A percentile compares a stretch with the other conserved stretches of the same genome.
phyloP scores from a whole-genome alignment of 2,329 filamentous ascomycete species.

The Venturiaceae sp. region DNA sequence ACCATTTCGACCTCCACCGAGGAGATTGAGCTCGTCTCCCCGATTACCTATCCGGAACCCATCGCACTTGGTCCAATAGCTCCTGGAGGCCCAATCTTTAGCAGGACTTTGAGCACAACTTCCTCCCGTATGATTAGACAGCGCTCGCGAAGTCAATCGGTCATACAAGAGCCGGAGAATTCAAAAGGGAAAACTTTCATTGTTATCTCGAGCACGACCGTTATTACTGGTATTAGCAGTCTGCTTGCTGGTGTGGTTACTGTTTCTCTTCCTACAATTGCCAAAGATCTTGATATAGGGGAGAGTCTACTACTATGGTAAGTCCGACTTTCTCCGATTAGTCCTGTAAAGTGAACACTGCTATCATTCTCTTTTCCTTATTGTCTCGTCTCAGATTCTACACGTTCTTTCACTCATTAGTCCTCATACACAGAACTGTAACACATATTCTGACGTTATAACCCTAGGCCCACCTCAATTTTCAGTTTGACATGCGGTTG shows the following conservation, averaged over 20 bases:
- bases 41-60: no score
- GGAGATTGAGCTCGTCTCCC: background rate
- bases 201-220: background rate
- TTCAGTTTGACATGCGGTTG: slow-evolving; percentile 37
- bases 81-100: background rate
- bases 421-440: no score
- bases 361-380: no score
- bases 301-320: slow-evolving; percentile 24
- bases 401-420: no score
- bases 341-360: no score
- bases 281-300: slow-evolving; percentile 18
- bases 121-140: no score
- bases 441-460: no score
- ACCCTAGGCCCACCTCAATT: slow-evolving; percentile 17
- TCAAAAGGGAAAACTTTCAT: background rate
- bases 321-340: no score
- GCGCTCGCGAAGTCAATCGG: no score
- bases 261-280: slow-evolving; percentile 32
- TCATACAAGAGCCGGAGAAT: no score
- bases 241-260: slow-evolving; percentile 30
- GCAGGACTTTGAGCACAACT: background rate
- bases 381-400: no score
- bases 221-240: slow-evolving; percentile 8
- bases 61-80: no score
- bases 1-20: background rate